Conservation (phyloP, 2,329 filamentous ascomycete species). For the Hypoxylon sp. region DNA sequence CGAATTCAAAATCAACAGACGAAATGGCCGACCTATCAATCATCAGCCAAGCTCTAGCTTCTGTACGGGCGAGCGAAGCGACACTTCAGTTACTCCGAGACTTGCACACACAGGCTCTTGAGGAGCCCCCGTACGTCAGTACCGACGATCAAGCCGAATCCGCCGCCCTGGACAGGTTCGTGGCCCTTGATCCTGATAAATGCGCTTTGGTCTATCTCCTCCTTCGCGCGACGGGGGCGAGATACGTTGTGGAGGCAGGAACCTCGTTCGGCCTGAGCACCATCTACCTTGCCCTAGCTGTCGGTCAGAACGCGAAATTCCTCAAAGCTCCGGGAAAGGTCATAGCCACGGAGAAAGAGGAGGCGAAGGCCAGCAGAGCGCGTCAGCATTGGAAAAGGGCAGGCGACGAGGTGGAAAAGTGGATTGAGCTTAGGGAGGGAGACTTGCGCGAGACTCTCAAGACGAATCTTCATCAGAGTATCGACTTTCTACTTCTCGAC, state of each 20-base stretch:
- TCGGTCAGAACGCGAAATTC: slow-evolving; percentile 53
- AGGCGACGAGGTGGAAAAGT: slow-evolving; percentile 56
- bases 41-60: slow-evolving; percentile 45
- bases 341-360: slow-evolving; percentile 68
- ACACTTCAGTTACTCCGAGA: slow-evolving; percentile 43
- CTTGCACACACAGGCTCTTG: slow-evolving; percentile 45
- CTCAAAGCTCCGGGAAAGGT: slow-evolving; percentile 50
- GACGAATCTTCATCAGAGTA: slow-evolving; percentile 52
- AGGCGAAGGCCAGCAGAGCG: slow-evolving; percentile 57
- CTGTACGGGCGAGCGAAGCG: slow-evolving; percentile 40
- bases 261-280: slow-evolving; percentile 69
- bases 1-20: background rate
- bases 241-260: slow-evolving; percentile 64
- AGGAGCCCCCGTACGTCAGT: slow-evolving; percentile 41
- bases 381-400: slow-evolving; percentile 61
- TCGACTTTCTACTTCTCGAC: slow-evolving; percentile 68
- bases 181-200: slow-evolving; percentile 67
- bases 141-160: slow-evolving; percentile 24
- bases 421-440: slow-evolving; percentile 65
- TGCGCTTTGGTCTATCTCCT: slow-evolving; percentile 64
- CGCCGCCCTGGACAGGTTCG: slow-evolving; percentile 50
- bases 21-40: background rate
- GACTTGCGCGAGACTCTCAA: slow-evolving; percentile 65
- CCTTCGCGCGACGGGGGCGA: slow-evolving; percentile 56
- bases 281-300: slow-evolving; percentile 67